phyloP scores from a whole-genome alignment of 306 rosid species.

The Pachyrhizus erosus region DNA sequence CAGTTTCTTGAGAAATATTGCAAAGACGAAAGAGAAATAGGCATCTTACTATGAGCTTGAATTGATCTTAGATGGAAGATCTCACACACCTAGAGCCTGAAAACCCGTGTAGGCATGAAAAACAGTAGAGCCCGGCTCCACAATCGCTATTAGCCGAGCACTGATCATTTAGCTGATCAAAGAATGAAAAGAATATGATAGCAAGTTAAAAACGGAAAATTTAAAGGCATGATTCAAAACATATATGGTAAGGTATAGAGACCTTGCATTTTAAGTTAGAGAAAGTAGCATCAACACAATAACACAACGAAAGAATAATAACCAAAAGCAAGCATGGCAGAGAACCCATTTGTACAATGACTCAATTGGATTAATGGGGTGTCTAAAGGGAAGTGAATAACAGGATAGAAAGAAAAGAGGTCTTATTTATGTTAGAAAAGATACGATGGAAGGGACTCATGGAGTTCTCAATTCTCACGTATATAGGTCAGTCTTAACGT shows the following conservation, averaged over 20 bases:
- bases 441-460: background rate
- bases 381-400: background rate
- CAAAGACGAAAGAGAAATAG: background rate
- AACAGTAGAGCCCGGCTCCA: constrained; percentile 63
- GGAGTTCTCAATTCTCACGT: background rate
- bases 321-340: constrained; percentile 20
- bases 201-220: background rate
- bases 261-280: constrained; percentile 71
- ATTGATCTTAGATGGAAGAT: constrained; percentile 67
- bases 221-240: background rate
- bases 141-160: constrained; percentile 73
- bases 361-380: background rate
- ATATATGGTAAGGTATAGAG: constrained; percentile 3
- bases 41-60: constrained; percentile 66
- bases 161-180: constrained; percentile 56
- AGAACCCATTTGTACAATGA: constrained; percentile 33
- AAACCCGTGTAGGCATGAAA: constrained; percentile 56
- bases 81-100: constrained; percentile 68
- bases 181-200: background rate
- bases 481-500: too few relatives aligned
- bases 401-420: background rate
- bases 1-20: background rate
- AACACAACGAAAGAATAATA: constrained; percentile 35
- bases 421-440: background rate
- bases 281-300: constrained; percentile 48